Evolutionary conservation across 2,329 filamentous ascomycete species (phyloP).

Genomic region (Ophiostoma australiae): DNA sequence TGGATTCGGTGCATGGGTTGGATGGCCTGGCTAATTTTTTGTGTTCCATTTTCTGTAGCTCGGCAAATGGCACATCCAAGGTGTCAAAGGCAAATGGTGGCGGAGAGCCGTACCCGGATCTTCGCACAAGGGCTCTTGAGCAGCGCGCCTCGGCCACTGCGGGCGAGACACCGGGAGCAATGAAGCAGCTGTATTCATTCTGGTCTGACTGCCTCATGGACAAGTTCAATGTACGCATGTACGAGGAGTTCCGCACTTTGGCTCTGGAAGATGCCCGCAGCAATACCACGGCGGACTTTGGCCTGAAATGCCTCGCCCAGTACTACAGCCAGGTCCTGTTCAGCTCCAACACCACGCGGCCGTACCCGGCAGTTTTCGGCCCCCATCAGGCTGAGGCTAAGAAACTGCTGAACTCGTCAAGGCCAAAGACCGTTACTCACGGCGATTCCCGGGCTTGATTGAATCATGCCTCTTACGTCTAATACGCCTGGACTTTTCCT

Average conservation of each 20-base stretch:
- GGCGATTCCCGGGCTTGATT: not conserved
- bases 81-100: not conserved
- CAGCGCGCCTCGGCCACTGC: constrained; percentile 35
- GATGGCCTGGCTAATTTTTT: constrained; percentile 7
- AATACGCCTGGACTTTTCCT: not conserved
- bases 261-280: constrained; percentile 59
- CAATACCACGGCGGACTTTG: constrained; percentile 44
- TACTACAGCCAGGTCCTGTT: constrained; percentile 50
- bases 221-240: constrained; percentile 71
- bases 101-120: constrained; percentile 33
- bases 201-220: constrained; percentile 68
- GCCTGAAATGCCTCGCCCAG: constrained; percentile 58
- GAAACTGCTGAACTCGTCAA: constrained; percentile 20
- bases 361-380: constrained; percentile 32
- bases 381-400: constrained; percentile 32
- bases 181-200: constrained; percentile 66
- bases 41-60: constrained; percentile 1
- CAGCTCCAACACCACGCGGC: constrained; percentile 29
- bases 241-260: constrained; percentile 64
- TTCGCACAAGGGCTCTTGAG: constrained; percentile 40
- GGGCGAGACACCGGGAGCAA: constrained; percentile 47
- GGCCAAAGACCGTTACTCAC: constrained; percentile 5
- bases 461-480: not conserved
- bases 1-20: not conserved
- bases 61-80: not conserved